phyloP scores from a whole-genome alignment of 768 basidiomycete genomes.

The Tricholoma furcatifolium region DNA sequence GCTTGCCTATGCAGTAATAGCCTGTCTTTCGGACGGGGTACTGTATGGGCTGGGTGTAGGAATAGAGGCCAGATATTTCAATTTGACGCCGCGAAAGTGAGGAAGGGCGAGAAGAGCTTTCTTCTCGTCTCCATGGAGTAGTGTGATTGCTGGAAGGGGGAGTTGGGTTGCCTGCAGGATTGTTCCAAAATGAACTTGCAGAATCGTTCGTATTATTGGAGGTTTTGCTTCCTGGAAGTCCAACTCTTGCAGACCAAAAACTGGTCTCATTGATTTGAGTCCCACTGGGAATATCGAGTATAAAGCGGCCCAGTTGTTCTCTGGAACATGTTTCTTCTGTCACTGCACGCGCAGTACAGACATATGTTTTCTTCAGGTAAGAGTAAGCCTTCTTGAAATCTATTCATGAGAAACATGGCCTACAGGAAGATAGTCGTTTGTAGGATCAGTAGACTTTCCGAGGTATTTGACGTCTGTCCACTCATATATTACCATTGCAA shows the following conservation, averaged over 20 bases:
- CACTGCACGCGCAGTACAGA: constrained; percentile 86
- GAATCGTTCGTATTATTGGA: constrained; percentile 20
- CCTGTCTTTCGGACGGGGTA: constrained; percentile 86
- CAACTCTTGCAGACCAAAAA: constrained; percentile 85
- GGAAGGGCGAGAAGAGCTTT: neutral
- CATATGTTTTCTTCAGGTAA: constrained; percentile 79
- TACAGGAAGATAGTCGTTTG: constrained; percentile 62
- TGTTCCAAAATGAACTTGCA: constrained; percentile 50
- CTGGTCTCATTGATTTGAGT: constrained; percentile 68
- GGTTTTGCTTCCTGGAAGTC: constrained; percentile 45
- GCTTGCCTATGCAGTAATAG: constrained; percentile 93
- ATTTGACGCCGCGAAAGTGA: constrained; percentile 22
- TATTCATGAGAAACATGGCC: constrained; percentile 23
- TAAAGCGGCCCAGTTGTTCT: constrained; percentile 84
- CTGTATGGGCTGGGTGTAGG: constrained; percentile 71
- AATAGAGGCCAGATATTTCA: constrained; percentile 44
- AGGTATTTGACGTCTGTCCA: constrained; percentile 88
- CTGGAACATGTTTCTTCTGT: constrained; percentile 65
- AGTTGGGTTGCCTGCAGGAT: constrained; percentile 58
- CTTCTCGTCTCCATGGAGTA: constrained; percentile 45
- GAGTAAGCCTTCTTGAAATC: constrained; percentile 12
- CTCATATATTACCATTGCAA: constrained; percentile 95
- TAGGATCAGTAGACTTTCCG: constrained; percentile 61
- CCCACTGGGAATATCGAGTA: constrained; percentile 69
- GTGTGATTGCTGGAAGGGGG: constrained; percentile 45